phyloP scores from a whole-genome alignment of 2,329 filamentous ascomycete genomes.

The Alternaria conjuncta region DNA sequence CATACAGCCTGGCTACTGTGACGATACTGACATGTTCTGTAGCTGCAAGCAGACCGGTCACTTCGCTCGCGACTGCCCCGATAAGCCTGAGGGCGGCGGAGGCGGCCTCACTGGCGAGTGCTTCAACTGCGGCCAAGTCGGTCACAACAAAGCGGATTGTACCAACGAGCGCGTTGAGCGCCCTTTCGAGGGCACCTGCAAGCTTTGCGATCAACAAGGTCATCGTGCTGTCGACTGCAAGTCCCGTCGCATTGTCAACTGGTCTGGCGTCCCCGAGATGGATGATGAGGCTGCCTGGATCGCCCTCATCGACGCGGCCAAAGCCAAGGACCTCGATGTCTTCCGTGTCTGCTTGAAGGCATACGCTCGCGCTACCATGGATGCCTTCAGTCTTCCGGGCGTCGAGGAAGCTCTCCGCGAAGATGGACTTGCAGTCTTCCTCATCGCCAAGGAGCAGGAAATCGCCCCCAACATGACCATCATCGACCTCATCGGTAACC shows the following conservation, averaged over 20 bases:
- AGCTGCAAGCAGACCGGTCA: constrained; percentile 54
- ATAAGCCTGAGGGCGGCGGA: constrained; percentile 46
- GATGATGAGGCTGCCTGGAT: constrained; percentile 59
- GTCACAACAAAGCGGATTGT: constrained; percentile 70
- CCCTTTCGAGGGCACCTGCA: constrained; percentile 63
- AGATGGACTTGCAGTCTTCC: constrained; percentile 55
- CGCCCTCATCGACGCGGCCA: constrained; percentile 56
- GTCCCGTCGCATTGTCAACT: constrained; percentile 46
- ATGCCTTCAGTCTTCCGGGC: constrained; percentile 51
- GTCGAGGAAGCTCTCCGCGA: constrained; percentile 60
- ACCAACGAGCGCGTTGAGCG: constrained; percentile 61
- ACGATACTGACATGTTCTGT: constrained; percentile 31
- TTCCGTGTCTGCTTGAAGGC: constrained; percentile 57
- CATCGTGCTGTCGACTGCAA: constrained; percentile 59
- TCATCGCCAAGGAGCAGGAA: constrained; percentile 60
- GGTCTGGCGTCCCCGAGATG: constrained; percentile 54
- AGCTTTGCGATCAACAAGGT: constrained; percentile 59
- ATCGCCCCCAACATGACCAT: constrained; percentile 55
- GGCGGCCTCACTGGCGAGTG: constrained; percentile 55
- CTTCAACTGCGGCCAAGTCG: constrained; percentile 66
- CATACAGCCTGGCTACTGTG: background rate
- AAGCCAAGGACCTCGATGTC: constrained; percentile 57
- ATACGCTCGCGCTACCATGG: constrained; percentile 54
- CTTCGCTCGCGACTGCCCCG: constrained; percentile 58
- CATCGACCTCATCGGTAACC: constrained; percentile 61